phyloP scores from a whole-genome alignment of 345 rosid species.

The Boechera stricta region DNA sequence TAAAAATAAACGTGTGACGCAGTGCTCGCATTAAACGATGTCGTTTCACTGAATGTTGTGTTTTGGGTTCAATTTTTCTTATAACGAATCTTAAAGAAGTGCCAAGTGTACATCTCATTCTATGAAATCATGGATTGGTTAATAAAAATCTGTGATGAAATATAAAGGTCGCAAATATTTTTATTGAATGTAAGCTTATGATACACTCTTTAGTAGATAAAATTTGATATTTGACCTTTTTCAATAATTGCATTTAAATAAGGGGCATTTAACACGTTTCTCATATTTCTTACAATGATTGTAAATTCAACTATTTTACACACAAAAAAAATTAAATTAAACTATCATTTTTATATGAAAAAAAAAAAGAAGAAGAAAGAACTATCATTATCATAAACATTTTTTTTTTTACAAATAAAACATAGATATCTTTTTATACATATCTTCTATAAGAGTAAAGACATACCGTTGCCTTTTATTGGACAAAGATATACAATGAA shows the following conservation, averaged over 20 bases:
- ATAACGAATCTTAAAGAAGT: no score
- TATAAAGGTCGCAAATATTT: no score
- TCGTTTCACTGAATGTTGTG: background rate
- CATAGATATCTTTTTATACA: constrained; percentile 19
- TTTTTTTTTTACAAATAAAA: constrained; percentile 22
- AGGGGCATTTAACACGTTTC: constrained; percentile 28
- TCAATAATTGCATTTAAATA: background rate
- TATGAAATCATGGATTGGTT: background rate
- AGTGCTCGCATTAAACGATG: constrained; percentile 8
- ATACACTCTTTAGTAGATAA: background rate
- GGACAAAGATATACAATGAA: constrained; percentile 31
- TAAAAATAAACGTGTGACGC: constrained; percentile 23
- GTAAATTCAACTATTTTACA: background rate
- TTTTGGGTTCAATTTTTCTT: no score
- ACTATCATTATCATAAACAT: constrained; percentile 33
- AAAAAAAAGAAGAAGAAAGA: background rate
- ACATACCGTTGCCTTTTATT: constrained; percentile 30
- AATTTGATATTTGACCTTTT: constrained; percentile 12
- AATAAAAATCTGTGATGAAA: background rate
- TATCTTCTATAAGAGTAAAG: constrained; percentile 1
- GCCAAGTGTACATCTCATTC: background rate
- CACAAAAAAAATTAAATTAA: background rate
- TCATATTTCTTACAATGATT: background rate
- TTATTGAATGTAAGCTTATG: background rate
- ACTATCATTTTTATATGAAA: background rate